Conservation (phyloP, 2,329 filamentous ascomycete genomes). For the Pestalotiopsis sp. region DNA sequence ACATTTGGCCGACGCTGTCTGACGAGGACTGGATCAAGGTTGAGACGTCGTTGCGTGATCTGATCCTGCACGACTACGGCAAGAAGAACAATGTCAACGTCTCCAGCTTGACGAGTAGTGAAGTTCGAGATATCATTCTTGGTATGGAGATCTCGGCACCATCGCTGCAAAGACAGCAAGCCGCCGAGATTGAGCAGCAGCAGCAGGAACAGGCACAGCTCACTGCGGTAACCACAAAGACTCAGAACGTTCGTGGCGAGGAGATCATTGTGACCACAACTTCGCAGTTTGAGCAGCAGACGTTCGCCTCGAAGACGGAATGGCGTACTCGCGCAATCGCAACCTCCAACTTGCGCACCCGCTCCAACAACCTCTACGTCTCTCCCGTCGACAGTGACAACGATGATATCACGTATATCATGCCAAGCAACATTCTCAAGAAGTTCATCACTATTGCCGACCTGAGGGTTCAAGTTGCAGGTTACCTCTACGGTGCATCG, state of each 20-base stretch:
- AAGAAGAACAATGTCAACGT: conserved; percentile 99
- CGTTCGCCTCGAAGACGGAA: conserved; percentile 97
- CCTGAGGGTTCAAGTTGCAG: conserved; percentile 92
- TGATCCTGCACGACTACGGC: conserved; percentile 97
- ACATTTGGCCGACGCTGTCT: conserved; percentile 93
- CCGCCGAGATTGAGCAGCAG: conserved; percentile 98
- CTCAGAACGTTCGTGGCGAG: conserved; percentile 94
- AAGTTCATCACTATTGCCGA: conserved; percentile 98
- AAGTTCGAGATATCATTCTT: conserved; percentile 97
- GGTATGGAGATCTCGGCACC: conserved; percentile 99
- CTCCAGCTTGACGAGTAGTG: conserved; percentile 91
- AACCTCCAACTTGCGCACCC: conserved; percentile 89
- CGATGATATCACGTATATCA: conserved; percentile 93
- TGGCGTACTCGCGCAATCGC: conserved; percentile 97
- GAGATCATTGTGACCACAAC: conserved; percentile 99
- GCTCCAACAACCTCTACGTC: conserved; percentile 98
- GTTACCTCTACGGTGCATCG: conserved; percentile 91
- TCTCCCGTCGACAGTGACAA: conserved; percentile 92
- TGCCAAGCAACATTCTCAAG: conserved; percentile 99
- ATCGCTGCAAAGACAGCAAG: conserved; percentile 97
- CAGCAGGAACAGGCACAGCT: conserved; percentile 96
- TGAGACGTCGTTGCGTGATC: conserved; percentile 92
- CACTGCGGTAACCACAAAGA: conserved; percentile 97
- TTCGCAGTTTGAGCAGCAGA: conserved; percentile 96
- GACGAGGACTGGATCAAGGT: conserved; percentile 99